Evolutionary conservation across 371 early-diverging fungal genomes (phyloP), one percentile per base, ranked within the genome.

Genomic region (Batkoa obscura): DNA sequence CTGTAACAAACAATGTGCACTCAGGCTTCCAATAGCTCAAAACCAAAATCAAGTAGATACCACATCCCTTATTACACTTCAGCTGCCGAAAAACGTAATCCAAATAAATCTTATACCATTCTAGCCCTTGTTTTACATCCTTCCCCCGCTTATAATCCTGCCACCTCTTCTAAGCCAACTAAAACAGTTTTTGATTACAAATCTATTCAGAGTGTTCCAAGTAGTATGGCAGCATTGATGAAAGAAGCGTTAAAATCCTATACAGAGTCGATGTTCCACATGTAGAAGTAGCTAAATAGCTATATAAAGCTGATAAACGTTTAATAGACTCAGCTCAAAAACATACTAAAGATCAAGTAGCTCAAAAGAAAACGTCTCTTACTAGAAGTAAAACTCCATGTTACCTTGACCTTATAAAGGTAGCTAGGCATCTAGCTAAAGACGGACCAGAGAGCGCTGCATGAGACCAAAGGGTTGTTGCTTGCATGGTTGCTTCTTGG

Each of bases 391-490:
- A 36, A 0, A 66, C 67, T 2, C n/a, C 38, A 5, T 46, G 59
- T 3, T 60, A 59, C 9, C 3, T 32, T 2, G 62, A 68, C 2
- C 55, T 58, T 46, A 34, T 60, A 0, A n/a, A 15, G 1, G 43
- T 10, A 2, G 67, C 60, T 1, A 43, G 56, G 41, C 17, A 64
- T 10, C 17, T 39, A 9, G 60, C 64, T 60, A 8, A 1, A 43
- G 62, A 52, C 1, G 43, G 50, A 8, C 70, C 62, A 5, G 72
- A 72, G 60, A 72, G 72, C 65, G 72, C 72, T 31, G 72, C 72
- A 31, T 60, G 46, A 50, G 43, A 61, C 60, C 37, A 63, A 60
- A 30, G 34, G 35, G 47, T 45, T 34, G 60, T 64, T 2, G 34
- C 42, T 3, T 43, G 47, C 6, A 72, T 63, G 6, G 64, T 72